Percentiles rank a stretch among this genome's conserved stretches.
Evolutionary conservation across 2,329 filamentous ascomycete species (phyloP).

Genomic region (Plectosphaerella cucumerina): DNA sequence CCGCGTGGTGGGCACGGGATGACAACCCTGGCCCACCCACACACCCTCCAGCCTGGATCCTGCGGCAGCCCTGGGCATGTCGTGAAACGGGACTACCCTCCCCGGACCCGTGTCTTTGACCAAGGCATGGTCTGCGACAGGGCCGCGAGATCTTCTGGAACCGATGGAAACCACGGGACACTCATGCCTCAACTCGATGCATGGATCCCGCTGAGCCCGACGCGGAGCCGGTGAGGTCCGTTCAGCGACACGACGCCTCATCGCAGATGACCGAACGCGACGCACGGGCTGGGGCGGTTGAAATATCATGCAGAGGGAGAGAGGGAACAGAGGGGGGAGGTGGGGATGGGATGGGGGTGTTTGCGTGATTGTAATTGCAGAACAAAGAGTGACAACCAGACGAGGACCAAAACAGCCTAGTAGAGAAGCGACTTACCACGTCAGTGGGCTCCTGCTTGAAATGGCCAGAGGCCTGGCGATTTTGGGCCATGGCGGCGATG

Average conservation of each 20-base stretch:
- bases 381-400: neutral
- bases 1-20: neutral
- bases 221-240: neutral
- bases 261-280: neutral
- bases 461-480: slow-evolving; percentile 14
- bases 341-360: neutral
- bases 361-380: neutral
- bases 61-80: slow-evolving; percentile 33
- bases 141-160: slow-evolving; percentile 36
- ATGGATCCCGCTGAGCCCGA: neutral
- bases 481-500: slow-evolving; percentile 15
- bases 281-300: neutral
- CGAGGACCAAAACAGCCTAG: neutral
- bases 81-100: slow-evolving; percentile 52
- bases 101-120: slow-evolving; percentile 34
- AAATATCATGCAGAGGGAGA: neutral
- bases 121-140: slow-evolving; percentile 40
- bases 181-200: neutral
- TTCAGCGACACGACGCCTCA: no score
- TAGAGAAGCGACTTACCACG: slow-evolving; percentile 19
- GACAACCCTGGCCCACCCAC: slow-evolving; percentile 2
- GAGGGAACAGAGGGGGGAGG: neutral
- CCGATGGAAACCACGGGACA: slow-evolving; percentile 22
- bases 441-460: slow-evolving; percentile 24
- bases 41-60: slow-evolving; percentile 13